A percentile compares a stretch with the other conserved stretches of the same genome.
These are phyloP conservation scores for Boletales sp. DNA, from an alignment of 768 basidiomycete genomes.

Conservation along the genomic window DNA sequence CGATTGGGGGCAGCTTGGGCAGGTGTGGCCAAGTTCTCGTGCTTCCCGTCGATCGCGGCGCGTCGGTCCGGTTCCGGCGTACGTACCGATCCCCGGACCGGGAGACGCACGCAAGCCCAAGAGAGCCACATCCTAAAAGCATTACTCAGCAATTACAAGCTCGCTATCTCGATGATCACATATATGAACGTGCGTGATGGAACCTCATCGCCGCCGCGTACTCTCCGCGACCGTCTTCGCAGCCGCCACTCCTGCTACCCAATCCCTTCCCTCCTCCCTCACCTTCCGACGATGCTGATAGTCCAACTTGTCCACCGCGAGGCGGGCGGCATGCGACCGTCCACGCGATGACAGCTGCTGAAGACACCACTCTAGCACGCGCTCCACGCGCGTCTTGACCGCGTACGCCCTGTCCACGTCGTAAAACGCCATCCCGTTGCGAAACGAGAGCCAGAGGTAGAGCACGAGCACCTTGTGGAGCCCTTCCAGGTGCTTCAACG, in stretches of 20 bases:
- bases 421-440: constrained; percentile 64
- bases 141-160: too few relatives aligned
- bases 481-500: constrained; percentile 52
- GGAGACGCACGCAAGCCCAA: too few relatives aligned
- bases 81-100: too few relatives aligned
- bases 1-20: too few relatives aligned
- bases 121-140: too few relatives aligned
- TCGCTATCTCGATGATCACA: too few relatives aligned
- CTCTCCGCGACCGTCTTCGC: constrained; percentile 18
- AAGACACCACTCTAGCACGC: constrained; percentile 62
- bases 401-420: constrained; percentile 46
- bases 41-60: too few relatives aligned
- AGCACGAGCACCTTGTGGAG: constrained; percentile 72
- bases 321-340: background rate
- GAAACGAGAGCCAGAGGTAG: constrained; percentile 83
- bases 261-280: constrained; percentile 10
- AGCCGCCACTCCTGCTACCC: constrained; percentile 16
- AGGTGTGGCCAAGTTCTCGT: too few relatives aligned
- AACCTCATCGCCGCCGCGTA: background rate
- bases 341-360: constrained; percentile 34
- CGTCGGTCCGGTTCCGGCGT: too few relatives aligned
- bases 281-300: constrained; percentile 19
- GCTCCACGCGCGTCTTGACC: constrained; percentile 63
- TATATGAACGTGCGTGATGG: too few relatives aligned
- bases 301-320: constrained; percentile 9